Base-by-base conservation (phyloP, 768 basidiomycete species). In the Trametopsis cervina region DNA sequence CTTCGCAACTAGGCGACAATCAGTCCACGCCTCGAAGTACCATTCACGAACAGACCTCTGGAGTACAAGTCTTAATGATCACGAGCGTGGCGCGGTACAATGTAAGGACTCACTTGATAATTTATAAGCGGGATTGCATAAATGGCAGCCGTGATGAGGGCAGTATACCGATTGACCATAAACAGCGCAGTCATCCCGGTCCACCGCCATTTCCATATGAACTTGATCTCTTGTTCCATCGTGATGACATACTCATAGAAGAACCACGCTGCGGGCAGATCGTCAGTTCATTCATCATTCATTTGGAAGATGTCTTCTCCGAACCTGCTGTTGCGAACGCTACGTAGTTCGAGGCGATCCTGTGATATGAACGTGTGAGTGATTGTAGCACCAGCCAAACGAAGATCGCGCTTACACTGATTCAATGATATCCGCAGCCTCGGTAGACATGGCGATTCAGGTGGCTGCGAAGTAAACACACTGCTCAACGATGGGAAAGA, bases 221-320 rank as follows among this genome's bases (percentile, higher is more conserved):
- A 42, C 3, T 17, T 9, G 7, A 54, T 37, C 27, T 54, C 53
- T 21, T 42, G 29, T 11, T 7, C 1, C 1, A 51, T 22, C 1
- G 53, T 54, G 26, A 44, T 36, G 36, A 46, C 24, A 37, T 54
- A 46, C 2, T 70, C 62, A 49, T 54, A 39, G 10, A 56, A 54
- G 9, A 52, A 58, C 13, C 52, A 44, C 4, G 65, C 64, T 26
- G 45, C 50, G 29, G 29, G 29, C 15, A 15, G 29, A 33, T 33
- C 29, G 15, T 7, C 29, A 7, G 7, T 33, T 7, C 9, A 33
- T 7, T 7, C 9, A 15, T 33, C 9, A 33, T 33, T 7, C 15
- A 15, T 15, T 7, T 33, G 29, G 9, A 7, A 33, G 29, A n/a
- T n/a, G n/a, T n/a, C n/a, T 33, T 7, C 15, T 7, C 7, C 29